Conservation (phyloP, 2,329 filamentous ascomycete species). For the Xylariaceae sp. region DNA sequence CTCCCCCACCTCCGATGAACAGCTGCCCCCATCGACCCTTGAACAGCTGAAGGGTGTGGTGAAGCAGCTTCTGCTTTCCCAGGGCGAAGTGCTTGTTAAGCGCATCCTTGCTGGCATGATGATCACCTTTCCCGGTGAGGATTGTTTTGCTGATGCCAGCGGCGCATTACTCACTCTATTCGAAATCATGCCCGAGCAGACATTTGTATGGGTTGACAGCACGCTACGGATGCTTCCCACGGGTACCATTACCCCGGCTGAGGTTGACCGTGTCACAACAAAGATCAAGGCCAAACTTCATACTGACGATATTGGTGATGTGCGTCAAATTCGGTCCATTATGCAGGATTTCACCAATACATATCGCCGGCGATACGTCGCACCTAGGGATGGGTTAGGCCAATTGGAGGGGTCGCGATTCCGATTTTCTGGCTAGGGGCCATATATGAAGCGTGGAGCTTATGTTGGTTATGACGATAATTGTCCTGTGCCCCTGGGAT, state of each 20-base stretch:
- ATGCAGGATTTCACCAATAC: slow-evolving; percentile 96
- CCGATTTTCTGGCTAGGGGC: slow-evolving; percentile 60
- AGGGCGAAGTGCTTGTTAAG: slow-evolving; percentile 78
- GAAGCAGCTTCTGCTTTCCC: slow-evolving; percentile 62
- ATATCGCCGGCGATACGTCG: slow-evolving; percentile 89
- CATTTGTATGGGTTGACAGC: slow-evolving; percentile 74
- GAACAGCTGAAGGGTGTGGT: slow-evolving; percentile 69
- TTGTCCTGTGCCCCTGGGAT: too few species aligned
- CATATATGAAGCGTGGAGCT: too few species aligned
- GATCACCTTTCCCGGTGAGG: slow-evolving; percentile 86
- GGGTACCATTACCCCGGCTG: slow-evolving; percentile 73
- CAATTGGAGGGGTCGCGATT: slow-evolving; percentile 83
- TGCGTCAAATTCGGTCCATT: slow-evolving; percentile 75
- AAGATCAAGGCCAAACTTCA: slow-evolving; percentile 77
- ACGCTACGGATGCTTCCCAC: slow-evolving; percentile 81
- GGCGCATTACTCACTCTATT: slow-evolving; percentile 89
- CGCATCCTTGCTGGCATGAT: slow-evolving; percentile 96
- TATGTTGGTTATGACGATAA: too few species aligned
- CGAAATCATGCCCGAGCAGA: slow-evolving; percentile 76
- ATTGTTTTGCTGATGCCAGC: slow-evolving; percentile 92
- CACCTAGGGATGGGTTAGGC: slow-evolving; percentile 87
- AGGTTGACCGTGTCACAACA: slow-evolving; percentile 74
- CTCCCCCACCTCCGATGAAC: slow-evolving; percentile 54
- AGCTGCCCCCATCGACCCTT: slow-evolving; percentile 54
- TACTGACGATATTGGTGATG: slow-evolving; percentile 53